Evolutionary conservation across 2,329 filamentous ascomycete genomes (phyloP), one percentile per base, ranked within the genome.

Genomic region (Monilinia aucupariae): DNA sequence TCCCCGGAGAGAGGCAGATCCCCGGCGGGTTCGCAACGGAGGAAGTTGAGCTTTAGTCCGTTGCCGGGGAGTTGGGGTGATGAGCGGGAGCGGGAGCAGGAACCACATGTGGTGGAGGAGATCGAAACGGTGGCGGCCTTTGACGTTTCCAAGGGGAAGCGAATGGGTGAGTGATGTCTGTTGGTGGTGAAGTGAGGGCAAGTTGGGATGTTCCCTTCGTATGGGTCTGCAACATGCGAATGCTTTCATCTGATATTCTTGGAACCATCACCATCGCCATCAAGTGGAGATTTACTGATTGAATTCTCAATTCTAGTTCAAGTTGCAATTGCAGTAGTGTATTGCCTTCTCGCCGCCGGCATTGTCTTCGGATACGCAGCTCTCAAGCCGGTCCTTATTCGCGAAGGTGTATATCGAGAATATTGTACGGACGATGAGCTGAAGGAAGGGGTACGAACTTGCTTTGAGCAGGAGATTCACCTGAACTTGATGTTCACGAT

Each of bases 401-500:
- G 80, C 15, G 87, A 92, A 73, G 86, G 86, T 3, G 87, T 90
- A 12, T 93, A 92, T 74, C 79, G 79, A 48, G 80, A 89, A 56
- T 75, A 80, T 41, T 94, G 90, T 71, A 82, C 79, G 8, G 65
- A 77, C 60, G 74, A 81, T 54, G 80, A 84, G 71, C 63, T 84
- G 25, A 75, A 80, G 1, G 72, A 78, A 5, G 78, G 77, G 3
- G 76, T 79, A 1, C 76, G 78, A 63, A 78, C 83, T 22, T 87
- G 85, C 71, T 83, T 81, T 65, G 78, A 79, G 65, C 85, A 87
- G 70, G 83, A 85, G 71, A 83, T 86, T 60, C 81, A 81, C 64
- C 81, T 96, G 63, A 96, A 96, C 74, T 79, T 96, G 68, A 96
- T 96, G 90, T 96, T 96, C 79, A 96, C 91, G 7, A 83, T 92